Base-by-base conservation (phyloP, 768 basidiomycete genomes). In the Agaricus subrufescens region DNA sequence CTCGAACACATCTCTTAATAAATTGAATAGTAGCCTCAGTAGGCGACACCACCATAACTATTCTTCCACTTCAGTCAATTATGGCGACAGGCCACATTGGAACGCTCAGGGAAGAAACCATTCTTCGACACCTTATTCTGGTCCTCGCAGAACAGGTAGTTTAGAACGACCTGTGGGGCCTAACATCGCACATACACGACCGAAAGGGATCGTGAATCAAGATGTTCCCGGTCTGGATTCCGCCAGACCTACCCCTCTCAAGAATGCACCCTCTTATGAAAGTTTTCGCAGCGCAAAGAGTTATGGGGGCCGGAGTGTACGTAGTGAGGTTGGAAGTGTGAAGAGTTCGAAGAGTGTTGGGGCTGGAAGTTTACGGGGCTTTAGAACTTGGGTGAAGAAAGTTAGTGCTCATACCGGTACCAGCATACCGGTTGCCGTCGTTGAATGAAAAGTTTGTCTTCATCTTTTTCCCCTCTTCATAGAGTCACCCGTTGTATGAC, bases 211-310 rank as follows among this genome's bases (percentile, higher is more conserved):
- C 11, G n/a, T 50, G 19, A 48, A 42, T 19, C 37, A 48, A 29
- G 55, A 50, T 9, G 48, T 56, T 8, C 47, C 25, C 14, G 37
- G 43, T 27, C 23, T 56, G 11, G 26, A 45, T 25, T 6, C 49
- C 15, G 9, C 40, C 5, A 34, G 34, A 34, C 54, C 53, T 38
- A 39, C 39, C 10, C 54, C 48, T 9, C 48, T 56, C 48, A 60
- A 50, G 26, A 65, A 63, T 25, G 70, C 71, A 11, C 72, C 78
- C 5, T 78, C 78, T 2, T 65, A 74, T 50, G 80, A 82, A 63
- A 79, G 76, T 61, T 75, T 79, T 62, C 72, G 73, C 31, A 80
- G 72, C 56, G 66, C 67, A 15, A 67, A 66, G 58, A 73, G 77
- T 52, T 62, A 65, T 7, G 75, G 69, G 15, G 69, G 71, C n/a